Percentiles rank a stretch among this genome's conserved stretches.
Conservation (phyloP, 441 rosid species). For the Macaranga tanarius region DNA sequence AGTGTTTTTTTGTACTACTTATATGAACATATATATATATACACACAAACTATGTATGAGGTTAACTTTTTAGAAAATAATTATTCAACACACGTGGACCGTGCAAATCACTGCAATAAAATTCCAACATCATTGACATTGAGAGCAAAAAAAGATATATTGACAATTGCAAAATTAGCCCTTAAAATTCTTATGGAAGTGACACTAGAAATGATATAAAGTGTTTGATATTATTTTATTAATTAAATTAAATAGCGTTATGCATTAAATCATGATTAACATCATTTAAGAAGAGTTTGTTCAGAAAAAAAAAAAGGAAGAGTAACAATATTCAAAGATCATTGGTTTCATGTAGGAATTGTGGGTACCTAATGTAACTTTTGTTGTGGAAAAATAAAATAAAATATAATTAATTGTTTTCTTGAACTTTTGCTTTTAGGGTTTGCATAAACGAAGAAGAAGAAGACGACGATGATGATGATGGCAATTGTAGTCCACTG, state of each 20-base stretch:
- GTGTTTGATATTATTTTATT: conserved; percentile 21
- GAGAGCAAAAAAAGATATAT: neutral
- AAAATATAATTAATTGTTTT: neutral
- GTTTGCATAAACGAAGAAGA: conserved; percentile 6
- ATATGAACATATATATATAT: too few species aligned
- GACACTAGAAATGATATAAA: conserved; percentile 18
- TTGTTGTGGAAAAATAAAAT: too few species aligned
- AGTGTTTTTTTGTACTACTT: too few species aligned
- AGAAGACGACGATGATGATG: conserved; percentile 7
- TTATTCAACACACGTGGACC: too few species aligned
- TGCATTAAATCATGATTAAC: conserved; percentile 30
- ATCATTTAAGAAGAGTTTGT: conserved; percentile 3
- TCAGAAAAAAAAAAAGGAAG: too few species aligned
- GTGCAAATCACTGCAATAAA: too few species aligned
- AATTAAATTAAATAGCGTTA: conserved; percentile 31
- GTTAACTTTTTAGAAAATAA: too few species aligned
- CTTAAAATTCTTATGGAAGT: neutral
- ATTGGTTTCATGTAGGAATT: conserved; percentile 13
- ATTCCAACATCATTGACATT: conserved; percentile 17
- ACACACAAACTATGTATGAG: too few species aligned
- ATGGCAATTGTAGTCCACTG: conserved; percentile 28
- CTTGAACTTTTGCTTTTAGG: neutral
- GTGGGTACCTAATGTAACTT: neutral
- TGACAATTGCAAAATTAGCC: neutral
- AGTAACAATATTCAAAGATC: neutral